Base-by-base conservation (phyloP, 768 basidiomycete genomes). In the Candolleomyces aberdarensis region DNA sequence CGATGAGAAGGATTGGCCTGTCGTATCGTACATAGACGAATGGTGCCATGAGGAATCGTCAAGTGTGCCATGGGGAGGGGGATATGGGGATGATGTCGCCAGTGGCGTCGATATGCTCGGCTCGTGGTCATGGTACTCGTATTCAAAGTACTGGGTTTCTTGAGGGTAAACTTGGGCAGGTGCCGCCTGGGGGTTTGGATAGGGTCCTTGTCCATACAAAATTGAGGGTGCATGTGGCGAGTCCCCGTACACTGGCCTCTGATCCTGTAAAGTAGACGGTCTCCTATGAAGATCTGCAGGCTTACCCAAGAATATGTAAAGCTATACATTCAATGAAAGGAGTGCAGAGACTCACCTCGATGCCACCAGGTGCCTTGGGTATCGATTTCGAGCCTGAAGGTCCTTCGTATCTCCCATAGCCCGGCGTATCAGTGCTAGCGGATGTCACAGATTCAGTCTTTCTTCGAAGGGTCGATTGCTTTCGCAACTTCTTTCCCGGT, bases 61-160 rank as follows among this genome's bases (percentile, higher is more conserved):
- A 20, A 11, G 47, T 36, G 9, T 15, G 19, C 19, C 48, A 13
- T 40, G 47, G 3, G 5, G 19, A 31, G 26, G 14, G 39, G 58
- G 39, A 29, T 46, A 29, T 10, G 22, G 10, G 49, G 43, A 22
- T 10, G 31, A 26, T 49, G 13, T 11, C 32, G 49, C 22, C 26
- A 31, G 36, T 29, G n/a, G 40, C 7, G 52, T 48, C 11, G 39
- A 8, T 39, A 8, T 14, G 31, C 43, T 6, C 15, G 31, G 14
- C 17, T 41, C 41, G 10, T 22, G 53, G 15, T 56, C 60, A 15
- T 44, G 55, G 22, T 47, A 11, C 2, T 54, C 13, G 47, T 56
- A 61, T 13, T 55, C 60, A 44, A 40, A 46, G 55, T 44, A 61
- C 19, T 49, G 41, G 26, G 55, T 29, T 26, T 49, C 53, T 22